Evolutionary conservation across 1,284 basidiomycete genomes (phyloP), one percentile per base, ranked within the genome.

Genomic region (Uromyces viciae-fabae): DNA sequence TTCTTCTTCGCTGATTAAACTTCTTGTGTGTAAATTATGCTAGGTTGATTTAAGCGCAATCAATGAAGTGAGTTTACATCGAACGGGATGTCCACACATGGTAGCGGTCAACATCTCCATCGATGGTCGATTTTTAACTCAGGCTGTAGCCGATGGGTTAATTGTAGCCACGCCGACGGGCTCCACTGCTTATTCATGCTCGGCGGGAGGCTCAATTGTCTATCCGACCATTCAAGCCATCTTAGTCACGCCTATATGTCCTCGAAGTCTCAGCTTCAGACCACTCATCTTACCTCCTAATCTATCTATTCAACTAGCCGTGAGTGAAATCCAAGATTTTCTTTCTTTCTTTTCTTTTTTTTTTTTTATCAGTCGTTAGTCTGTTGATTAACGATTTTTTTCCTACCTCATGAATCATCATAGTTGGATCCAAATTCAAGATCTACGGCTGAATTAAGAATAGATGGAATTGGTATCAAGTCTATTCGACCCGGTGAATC

Each of bases 111-210:
- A 98, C 85, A 93, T 94, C 11, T 97, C 90, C 86, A 94, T 97
- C n/a, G 93, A 98, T 84, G 94, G 92, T 0, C 93, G 96, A 85
- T 94, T 97, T 87, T 88, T 98, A 19, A 98, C 95, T 0, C 94
- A 97, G 87, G 93, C 94, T 25, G 94, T 98, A 78, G 94, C 94
- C 43, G 95, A 98, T 84, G 95, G 95, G 25, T 88, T 98, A 71
- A 95, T 98, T 81, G 91, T 98, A 66, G 94, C 95, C 0, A 98
- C 96, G 0, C 96, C 95, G 3, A 98, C 95, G 0, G 95, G 95
- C 0, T 98, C 95, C 19, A 98, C 96, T 0, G 95, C 96, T 2
- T 98, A 98, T 86, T 97, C 95, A 0, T 89, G 98, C 46, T 96
- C 94, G 0, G 94, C 95, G 0, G 95, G 95, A 33, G 95, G 95